Conservation (phyloP, 768 basidiomycete species). For the Lactarius hengduanensis region DNA sequence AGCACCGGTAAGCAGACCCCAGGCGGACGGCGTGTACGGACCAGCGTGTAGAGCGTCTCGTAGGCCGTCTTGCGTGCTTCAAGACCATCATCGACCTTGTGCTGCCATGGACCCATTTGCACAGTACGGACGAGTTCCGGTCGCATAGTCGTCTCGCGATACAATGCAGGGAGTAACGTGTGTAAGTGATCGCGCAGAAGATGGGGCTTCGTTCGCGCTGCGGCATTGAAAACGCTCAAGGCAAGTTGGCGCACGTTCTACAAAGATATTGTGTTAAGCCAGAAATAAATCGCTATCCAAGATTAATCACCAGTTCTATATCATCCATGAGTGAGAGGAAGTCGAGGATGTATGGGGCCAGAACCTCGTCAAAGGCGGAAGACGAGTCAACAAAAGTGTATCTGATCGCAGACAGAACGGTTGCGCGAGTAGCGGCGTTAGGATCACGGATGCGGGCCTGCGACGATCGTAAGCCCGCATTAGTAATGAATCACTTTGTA, state of each 20-base stretch:
- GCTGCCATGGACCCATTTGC: conserved; percentile 97
- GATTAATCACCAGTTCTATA: conserved; percentile 65
- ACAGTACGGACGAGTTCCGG: conserved; percentile 81
- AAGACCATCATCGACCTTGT: conserved; percentile 95
- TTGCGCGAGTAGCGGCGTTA: conserved; percentile 73
- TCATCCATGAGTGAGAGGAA: conserved; percentile 92
- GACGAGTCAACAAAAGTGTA: conserved; percentile 88
- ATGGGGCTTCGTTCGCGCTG: conserved; percentile 91
- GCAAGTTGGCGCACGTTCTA: conserved; percentile 91
- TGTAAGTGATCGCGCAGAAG: conserved; percentile 83
- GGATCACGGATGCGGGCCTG: conserved; percentile 67
- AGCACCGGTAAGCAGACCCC: background rate
- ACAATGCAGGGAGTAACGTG: conserved; percentile 75
- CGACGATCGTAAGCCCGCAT: conserved; percentile 14
- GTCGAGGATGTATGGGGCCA: conserved; percentile 85
- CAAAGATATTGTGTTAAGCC: conserved; percentile 14
- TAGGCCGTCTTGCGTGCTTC: conserved; percentile 97
- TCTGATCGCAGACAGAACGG: conserved; percentile 89
- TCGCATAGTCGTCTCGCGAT: conserved; percentile 81
- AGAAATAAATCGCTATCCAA: background rate
- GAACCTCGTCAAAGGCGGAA: conserved; percentile 83
- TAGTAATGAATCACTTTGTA: background rate
- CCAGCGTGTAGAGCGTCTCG: conserved; percentile 95
- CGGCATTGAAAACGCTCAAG: conserved; percentile 88
- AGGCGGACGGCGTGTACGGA: conserved; percentile 39